These are phyloP conservation scores for Ailanthus altissimus DNA, from an alignment of 345 rosid species.

Conservation along the genomic window DNA sequence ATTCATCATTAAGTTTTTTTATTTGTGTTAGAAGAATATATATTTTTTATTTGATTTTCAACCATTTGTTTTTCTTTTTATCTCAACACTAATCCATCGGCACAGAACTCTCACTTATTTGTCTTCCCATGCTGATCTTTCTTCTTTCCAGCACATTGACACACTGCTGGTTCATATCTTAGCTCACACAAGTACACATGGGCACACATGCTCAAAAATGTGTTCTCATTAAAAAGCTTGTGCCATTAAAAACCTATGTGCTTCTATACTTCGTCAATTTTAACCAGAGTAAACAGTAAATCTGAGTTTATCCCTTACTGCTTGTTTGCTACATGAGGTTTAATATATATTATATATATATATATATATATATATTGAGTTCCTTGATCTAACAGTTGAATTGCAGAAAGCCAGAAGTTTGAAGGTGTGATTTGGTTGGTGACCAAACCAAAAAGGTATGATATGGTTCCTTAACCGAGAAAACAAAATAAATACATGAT, in stretches of 20 bases:
- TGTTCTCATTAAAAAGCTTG: background rate
- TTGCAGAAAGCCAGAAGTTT: background rate
- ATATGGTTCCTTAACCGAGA: background rate
- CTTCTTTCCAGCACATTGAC: slow-evolving; percentile 48
- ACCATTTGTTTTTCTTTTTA: background rate
- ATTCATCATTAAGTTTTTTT: background rate
- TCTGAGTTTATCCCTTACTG: background rate
- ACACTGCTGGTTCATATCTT: slow-evolving; percentile 21
- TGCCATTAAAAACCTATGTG: background rate
- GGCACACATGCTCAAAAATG: slow-evolving; percentile 15
- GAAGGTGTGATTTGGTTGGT: background rate
- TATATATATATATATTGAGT: background rate
- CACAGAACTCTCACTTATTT: slow-evolving; percentile 23
- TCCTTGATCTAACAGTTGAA: slow-evolving; percentile 13
- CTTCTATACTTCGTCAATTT: background rate
- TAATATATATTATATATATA: too few species aligned
- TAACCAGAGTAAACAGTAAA: background rate
- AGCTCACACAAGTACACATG: slow-evolving; percentile 23
- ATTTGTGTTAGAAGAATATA: slow-evolving; percentile 7
- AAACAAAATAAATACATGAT: background rate
- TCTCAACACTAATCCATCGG: background rate
- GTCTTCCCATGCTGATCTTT: slow-evolving; percentile 37
- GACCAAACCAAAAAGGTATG: background rate
- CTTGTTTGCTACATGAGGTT: background rate
- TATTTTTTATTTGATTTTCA: background rate